Base-by-base conservation (phyloP, 805 yeast species). In the Candida qinlingensis region DNA sequence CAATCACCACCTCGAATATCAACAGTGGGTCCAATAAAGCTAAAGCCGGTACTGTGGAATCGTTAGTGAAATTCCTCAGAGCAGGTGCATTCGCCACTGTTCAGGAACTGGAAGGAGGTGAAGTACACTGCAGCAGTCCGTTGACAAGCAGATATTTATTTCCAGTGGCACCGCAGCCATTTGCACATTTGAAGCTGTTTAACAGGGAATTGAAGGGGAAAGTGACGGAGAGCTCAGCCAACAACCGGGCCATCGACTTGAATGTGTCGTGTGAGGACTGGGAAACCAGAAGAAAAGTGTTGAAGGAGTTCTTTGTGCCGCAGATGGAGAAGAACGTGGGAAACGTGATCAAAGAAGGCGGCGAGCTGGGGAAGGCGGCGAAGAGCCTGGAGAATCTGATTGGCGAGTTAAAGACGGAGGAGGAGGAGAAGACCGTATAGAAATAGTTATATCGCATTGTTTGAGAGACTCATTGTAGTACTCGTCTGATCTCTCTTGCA, bases 261-360 rank as follows among this genome's bases (percentile, higher is more conserved):
- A 75, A 71, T 46, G 58, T 77, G 8, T 67, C 80, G 1, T 77
- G 87, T 19, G 91, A 85, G 54, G 92, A 86, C 62, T 62, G 70
- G 34, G 67, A 69, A 4, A 79, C 84, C 2, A 69, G 94, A 57
- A 61, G 77, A 31, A 72, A 72, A 44, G 68, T 82, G 0, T 64
- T 86, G 48, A 60, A 67, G 39, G 86, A 81, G 47, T 72, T 77
- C 28, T 85, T 81, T 57, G 58, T 67, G 40, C 63, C 64, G 2
- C 78, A 77, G 9, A 69, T 87, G 44, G 47, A 58, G 25, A 72
- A 68, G 42, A 84, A 87, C 36, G 68, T 84, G 26, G 69, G 66
- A 1, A 69, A 69, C 37, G 57, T 79, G 33, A 64, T 80, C 8
- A 80, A 79, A 56, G 94, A 86, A 54, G 95, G 89, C 10, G 91